A percentile compares a stretch with the other conserved stretches of the same genome.
Evolutionary conservation across 1,284 basidiomycete species (phyloP).

Genomic region (Rhizoctonia solani): DNA sequence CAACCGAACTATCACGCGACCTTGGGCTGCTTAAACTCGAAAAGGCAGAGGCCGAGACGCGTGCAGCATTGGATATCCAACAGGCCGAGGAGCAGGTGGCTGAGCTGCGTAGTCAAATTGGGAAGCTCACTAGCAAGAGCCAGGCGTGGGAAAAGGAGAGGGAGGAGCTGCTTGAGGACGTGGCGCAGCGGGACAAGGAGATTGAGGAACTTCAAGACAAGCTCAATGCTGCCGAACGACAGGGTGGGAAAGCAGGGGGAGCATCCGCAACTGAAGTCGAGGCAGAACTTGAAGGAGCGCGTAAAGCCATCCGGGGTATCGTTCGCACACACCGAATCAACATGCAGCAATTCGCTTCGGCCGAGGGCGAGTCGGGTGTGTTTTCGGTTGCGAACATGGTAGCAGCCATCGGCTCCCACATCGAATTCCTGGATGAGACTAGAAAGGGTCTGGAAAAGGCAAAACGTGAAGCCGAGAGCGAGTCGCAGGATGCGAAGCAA

Average conservation of each 20-base stretch:
- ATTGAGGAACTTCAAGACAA: conserved; percentile 49
- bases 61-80: conserved; percentile 65
- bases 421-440: conserved; percentile 54
- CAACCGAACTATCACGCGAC: conserved; percentile 63
- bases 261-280: conserved; percentile 56
- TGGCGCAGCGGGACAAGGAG: conserved; percentile 18
- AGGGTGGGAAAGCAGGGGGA: conserved; percentile 49
- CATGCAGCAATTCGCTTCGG: conserved; percentile 49
- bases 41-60: conserved; percentile 65
- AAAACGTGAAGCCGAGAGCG: conserved; percentile 35
- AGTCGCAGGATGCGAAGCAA: conserved; percentile 48
- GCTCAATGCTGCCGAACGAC: conserved; percentile 53
- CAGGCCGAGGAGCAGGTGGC: conserved; percentile 61
- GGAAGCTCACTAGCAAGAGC: conserved; percentile 58
- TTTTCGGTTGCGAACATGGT: conserved; percentile 50
- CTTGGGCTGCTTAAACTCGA: conserved; percentile 62
- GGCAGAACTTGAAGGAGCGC: conserved; percentile 57
- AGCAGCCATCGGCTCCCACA: conserved; percentile 57
- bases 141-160: conserved; percentile 63
- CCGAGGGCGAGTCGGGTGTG: conserved; percentile 57
- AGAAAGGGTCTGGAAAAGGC: conserved; percentile 41
- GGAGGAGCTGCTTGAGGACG: conserved; percentile 44
- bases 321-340: conserved; percentile 54
- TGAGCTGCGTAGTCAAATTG: conserved; percentile 63
- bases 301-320: conserved; percentile 53